Base-by-base conservation (phyloP, 495 filamentous ascomycete species). In the Cercophora scortea region DNA sequence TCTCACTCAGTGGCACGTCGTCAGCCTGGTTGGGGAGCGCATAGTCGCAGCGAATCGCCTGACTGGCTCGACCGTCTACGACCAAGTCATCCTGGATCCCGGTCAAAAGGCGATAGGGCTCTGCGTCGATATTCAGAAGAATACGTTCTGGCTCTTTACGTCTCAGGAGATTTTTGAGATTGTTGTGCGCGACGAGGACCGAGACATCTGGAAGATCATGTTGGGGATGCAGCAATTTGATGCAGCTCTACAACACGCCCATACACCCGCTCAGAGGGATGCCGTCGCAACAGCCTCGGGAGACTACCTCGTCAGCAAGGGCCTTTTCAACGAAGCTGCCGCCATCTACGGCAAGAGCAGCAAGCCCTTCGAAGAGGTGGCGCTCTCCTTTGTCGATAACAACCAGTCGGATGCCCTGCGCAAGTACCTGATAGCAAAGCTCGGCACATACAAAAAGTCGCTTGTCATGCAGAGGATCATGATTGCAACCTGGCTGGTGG, bases 141-240 rank as follows among this genome's bases (percentile, higher is more conserved):
- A 89, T 54, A 98, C 93, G 1, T 96, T 88, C 62, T 98, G 93
- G 93, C 79, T 96, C 15, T 96, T 96, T 62, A 97, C 94, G 1
- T 75, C 78, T 6, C 74, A 86, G 51, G 89, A 93, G 54, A 95
- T 98, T 47, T 96, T 87, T 59, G 94, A 98, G 71, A 86, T 98
- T 43, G 88, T 90, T 9, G 85, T 88, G 15, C 84, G 80, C 18
- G 89, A 96, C 45, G 94, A 98, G 62, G 89, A 92, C 59, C 71
- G 92, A 57, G 90, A 97, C 71, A 79, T 96, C 32, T 98, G 93
- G 93, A 88, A 87, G 62, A 86, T 96, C 17, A 85, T 96, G 77
- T 70, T 96, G 32, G 77, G 85, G 56, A 78, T 83, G 57, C 86
- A 95, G 61, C 83, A 88, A 51, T 98, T 95, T 57, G 90, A 95